A percentile compares a stretch with the other conserved stretches of the same genome.
Evolutionary conservation across 2,329 filamentous ascomycete species (phyloP).

Genomic region (Fusarium annulatum): DNA sequence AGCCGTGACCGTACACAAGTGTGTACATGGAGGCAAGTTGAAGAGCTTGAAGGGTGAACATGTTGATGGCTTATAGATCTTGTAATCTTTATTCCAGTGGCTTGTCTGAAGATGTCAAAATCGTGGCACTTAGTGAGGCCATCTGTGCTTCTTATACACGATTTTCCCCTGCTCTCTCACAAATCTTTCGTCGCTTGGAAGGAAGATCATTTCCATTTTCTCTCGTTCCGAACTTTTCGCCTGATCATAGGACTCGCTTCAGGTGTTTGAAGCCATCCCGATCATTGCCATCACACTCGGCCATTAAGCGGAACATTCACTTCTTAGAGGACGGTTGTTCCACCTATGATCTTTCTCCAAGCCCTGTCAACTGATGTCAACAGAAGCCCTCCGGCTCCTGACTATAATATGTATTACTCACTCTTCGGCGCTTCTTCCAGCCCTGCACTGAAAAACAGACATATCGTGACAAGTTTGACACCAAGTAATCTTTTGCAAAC

Average conservation of each 20-base stretch:
- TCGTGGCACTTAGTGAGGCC: accelerated
- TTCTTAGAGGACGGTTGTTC: neutral
- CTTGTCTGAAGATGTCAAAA: neutral
- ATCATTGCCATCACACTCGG: neutral
- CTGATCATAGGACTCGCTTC: neutral
- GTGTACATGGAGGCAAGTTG: constrained; percentile 8
- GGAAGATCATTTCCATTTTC: neutral
- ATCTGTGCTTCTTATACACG: neutral
- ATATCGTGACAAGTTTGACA: neutral
- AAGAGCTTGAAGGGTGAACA: neutral
- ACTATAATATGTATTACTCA: accelerated
- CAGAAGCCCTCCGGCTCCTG: accelerated
- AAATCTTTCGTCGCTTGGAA: accelerated
- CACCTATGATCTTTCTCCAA: neutral
- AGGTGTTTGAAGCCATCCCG: accelerated
- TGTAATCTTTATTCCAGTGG: neutral
- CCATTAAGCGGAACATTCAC: neutral
- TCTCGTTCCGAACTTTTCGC: accelerated
- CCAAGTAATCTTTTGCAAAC: neutral
- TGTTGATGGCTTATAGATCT: neutral
- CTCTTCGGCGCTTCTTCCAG: neutral
- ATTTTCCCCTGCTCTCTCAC: accelerated
- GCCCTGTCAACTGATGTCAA: neutral
- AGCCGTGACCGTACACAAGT: constrained; percentile 15
- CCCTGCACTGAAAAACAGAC: neutral